phyloP scores from a whole-genome alignment of 352 stramenopile species.

The Pythium biforme region DNA sequence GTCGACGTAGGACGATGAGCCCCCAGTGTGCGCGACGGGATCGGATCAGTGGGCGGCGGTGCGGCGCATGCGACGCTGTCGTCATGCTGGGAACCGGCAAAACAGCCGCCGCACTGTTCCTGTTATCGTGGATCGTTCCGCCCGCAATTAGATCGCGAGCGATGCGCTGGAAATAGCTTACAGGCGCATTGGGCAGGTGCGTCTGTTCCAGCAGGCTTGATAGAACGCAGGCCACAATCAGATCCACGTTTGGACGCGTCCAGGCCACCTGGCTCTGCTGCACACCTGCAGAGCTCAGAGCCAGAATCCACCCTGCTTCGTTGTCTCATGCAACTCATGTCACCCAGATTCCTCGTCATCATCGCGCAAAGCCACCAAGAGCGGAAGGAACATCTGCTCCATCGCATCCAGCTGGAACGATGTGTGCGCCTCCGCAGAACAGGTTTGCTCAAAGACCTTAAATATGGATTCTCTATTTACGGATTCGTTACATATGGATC shows the following conservation, averaged over 20 bases:
- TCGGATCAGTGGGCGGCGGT: neutral
- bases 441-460: slow-evolving; percentile 7
- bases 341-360: neutral
- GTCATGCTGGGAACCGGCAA: slow-evolving; percentile 8
- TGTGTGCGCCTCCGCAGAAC: neutral
- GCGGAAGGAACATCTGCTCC: slow-evolving; percentile 24
- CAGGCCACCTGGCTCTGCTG: slow-evolving; percentile 11
- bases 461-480: slow-evolving; percentile 19
- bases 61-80: slow-evolving; percentile 3
- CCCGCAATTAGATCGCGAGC: neutral
- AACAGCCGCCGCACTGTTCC: slow-evolving; percentile 18
- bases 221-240: slow-evolving; percentile 1
- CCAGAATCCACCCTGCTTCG: slow-evolving; percentile 3
- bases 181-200: neutral
- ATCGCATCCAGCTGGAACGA: slow-evolving; percentile 20
- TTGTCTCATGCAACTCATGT: neutral
- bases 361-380: neutral
- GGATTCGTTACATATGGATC: slow-evolving; percentile 18
- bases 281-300: slow-evolving; percentile 1
- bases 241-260: neutral
- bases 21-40: neutral
- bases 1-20: neutral
- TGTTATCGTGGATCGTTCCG: slow-evolving; percentile 10
- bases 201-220: slow-evolving; percentile 11
- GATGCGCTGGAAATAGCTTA: slow-evolving; percentile 15